These are phyloP conservation scores for Psophocarpus tetragonolobus DNA, from an alignment of 306 rosid genomes.

Conservation along the genomic window DNA sequence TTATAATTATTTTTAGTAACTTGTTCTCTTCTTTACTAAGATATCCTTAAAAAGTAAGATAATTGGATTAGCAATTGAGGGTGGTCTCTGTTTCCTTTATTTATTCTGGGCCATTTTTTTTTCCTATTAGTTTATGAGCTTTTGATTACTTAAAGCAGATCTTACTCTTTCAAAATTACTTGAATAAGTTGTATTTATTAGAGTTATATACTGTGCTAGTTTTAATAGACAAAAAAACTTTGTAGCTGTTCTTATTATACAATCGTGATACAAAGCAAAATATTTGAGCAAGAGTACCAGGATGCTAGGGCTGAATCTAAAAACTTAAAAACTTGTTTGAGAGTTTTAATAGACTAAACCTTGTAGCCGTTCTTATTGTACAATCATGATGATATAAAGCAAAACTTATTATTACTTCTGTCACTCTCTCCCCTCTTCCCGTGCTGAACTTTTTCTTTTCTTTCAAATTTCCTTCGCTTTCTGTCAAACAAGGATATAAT, in stretches of 20 bases:
- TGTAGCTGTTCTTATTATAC: not conserved
- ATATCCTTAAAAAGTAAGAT: not conserved
- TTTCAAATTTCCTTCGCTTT: not conserved
- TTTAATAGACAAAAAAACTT: not conserved
- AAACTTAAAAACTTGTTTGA: not conserved
- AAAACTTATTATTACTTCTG: not conserved
- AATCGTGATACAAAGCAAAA: not conserved
- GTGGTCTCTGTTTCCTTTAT: not conserved
- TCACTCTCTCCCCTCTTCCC: not conserved
- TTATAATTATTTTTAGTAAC: not conserved
- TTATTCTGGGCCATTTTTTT: not conserved
- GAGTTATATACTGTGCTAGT: not conserved
- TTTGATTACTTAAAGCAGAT: not conserved
- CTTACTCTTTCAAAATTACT: slow-evolving; percentile 2
- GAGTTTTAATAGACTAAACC: not conserved
- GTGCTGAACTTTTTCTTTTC: not conserved
- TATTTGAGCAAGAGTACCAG: not conserved
- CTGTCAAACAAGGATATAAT: not conserved
- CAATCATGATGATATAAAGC: not conserved
- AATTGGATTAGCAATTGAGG: not conserved
- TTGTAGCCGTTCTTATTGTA: not conserved
- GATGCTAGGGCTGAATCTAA: not conserved
- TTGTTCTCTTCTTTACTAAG: not conserved
- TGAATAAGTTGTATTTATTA: not conserved
- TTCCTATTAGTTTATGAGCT: not conserved